These are phyloP conservation scores for Cudoniella acicularis DNA, from an alignment of 495 filamentous ascomycete genomes.

Conservation along the genomic window DNA sequence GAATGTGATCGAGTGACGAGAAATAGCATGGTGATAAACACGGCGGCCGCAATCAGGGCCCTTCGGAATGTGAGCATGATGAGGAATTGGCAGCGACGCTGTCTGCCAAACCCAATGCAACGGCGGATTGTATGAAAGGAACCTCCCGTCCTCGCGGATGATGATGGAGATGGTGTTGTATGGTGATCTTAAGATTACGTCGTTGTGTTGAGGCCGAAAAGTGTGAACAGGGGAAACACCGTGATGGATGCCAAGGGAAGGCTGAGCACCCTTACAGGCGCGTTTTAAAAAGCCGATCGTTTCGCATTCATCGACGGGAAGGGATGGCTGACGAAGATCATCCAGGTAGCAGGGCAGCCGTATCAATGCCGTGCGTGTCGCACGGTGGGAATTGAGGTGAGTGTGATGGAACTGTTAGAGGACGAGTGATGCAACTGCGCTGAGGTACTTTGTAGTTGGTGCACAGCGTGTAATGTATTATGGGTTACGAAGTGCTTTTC, in stretches of 20 bases:
- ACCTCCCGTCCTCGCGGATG: background rate
- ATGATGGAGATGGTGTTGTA: background rate
- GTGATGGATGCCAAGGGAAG: slow-evolving; percentile 15
- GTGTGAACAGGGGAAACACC: slow-evolving; percentile 3
- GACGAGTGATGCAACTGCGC: background rate
- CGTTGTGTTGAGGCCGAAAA: slow-evolving; percentile 2
- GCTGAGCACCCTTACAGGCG: slow-evolving; percentile 4
- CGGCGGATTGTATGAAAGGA: background rate
- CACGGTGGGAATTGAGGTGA: background rate
- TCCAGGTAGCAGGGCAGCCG: background rate
- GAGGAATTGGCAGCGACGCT: slow-evolving; percentile 10
- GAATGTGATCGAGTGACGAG: slow-evolving; percentile 63
- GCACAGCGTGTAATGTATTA: no score
- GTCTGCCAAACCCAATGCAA: background rate
- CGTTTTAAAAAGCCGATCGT: slow-evolving; percentile 8
- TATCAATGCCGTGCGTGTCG: background rate
- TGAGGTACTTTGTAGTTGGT: no score
- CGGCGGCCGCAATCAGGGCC: slow-evolving; percentile 63
- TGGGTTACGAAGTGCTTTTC: no score
- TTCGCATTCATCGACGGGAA: background rate
- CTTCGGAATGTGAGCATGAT: slow-evolving; percentile 62
- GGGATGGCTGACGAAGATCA: background rate
- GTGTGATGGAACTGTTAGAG: background rate
- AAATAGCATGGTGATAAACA: slow-evolving; percentile 66
- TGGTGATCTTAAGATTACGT: background rate